Evolutionary conservation across 257 asterid species (phyloP), one percentile per base, ranked within the genome.

Genomic region (Solanum peruvianum): DNA sequence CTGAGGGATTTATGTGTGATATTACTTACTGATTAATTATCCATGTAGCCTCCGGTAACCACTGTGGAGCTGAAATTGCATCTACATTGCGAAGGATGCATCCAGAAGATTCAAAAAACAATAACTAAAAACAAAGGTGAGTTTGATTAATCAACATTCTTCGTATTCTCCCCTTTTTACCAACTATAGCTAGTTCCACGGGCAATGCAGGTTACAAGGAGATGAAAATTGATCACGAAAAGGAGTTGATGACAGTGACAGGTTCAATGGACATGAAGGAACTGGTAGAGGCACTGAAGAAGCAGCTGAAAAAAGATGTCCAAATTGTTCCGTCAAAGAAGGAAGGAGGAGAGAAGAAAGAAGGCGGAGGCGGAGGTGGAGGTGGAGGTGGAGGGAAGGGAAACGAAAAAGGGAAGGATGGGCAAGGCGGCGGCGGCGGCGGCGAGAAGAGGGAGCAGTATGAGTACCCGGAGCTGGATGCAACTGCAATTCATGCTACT

Each of bases 51-150:
- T 52, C 92, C 93, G 6, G 92, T 94, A 1, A 89, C 95, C 23
- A 95, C 98, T 73, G 95, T 95, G 52, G 91, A 88, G 85, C 7
- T 96, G 91, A 96, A 92, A 90, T 87, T 93, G 25, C 62, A 90
- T n/a, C 82, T 96, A 5, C 98, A 96, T 89, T 96, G 99, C 66
- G 94, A 96, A 33, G 99, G 99, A 44, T 96, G 99, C 91, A 91
- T 92, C 10, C 92, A 92, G 84, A 96, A 93, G 86, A 95, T 96
- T 52, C 42, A 80, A 83, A 96, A 84, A 86, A 87, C 87, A 23
- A 92, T 94, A 72, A 71, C 90, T 85, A 93, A 93, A 70, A 91
- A 98, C 37, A 93, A 91, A 88, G 99, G 99, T 95, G 84, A 85
- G 41, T 29, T 11, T 35, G 39, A 15, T 9, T 47, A 44, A 11